Percentiles rank a stretch among this genome's conserved stretches.
phyloP scores from a whole-genome alignment of 139 green algal species.

The Chlamydomonas sp. region DNA sequence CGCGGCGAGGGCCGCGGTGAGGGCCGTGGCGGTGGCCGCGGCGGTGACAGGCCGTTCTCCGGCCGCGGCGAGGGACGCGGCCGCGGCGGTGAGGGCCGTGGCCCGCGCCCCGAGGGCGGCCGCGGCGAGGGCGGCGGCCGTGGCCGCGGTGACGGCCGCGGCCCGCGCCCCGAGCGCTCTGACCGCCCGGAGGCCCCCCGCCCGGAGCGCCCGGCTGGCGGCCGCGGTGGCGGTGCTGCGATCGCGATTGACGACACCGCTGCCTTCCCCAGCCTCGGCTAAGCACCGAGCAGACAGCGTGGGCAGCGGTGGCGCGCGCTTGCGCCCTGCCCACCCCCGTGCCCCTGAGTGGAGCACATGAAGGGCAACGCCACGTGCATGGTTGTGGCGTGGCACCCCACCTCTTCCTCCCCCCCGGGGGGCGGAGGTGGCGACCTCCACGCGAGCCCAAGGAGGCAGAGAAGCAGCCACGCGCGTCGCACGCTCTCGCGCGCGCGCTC shows the following conservation, averaged over 20 bases:
- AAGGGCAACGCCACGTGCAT: too few relatives aligned
- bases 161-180: conserved; percentile 2
- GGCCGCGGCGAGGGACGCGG: conserved; percentile 12
- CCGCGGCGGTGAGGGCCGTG: conserved; percentile 11
- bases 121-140: conserved; percentile 8
- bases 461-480: too few relatives aligned
- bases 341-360: too few relatives aligned
- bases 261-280: conserved; percentile 11
- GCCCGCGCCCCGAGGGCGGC: conserved; percentile 9
- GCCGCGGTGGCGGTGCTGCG: not conserved
- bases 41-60: conserved; percentile 8
- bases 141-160: conserved; percentile 8
- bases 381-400: too few relatives aligned
- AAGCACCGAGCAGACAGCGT: too few relatives aligned
- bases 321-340: too few relatives aligned
- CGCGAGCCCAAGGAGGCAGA: too few relatives aligned
- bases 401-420: too few relatives aligned
- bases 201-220: not conserved
- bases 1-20: conserved; percentile 14
- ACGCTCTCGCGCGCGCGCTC: too few relatives aligned
- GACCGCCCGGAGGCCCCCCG: not conserved
- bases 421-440: too few relatives aligned
- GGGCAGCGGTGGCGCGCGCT: too few relatives aligned
- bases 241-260: conserved; percentile 12
- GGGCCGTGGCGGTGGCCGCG: conserved; percentile 20